phyloP scores from a whole-genome alignment of 164 flowering plant species.

The Warburgia ugandensis region DNA sequence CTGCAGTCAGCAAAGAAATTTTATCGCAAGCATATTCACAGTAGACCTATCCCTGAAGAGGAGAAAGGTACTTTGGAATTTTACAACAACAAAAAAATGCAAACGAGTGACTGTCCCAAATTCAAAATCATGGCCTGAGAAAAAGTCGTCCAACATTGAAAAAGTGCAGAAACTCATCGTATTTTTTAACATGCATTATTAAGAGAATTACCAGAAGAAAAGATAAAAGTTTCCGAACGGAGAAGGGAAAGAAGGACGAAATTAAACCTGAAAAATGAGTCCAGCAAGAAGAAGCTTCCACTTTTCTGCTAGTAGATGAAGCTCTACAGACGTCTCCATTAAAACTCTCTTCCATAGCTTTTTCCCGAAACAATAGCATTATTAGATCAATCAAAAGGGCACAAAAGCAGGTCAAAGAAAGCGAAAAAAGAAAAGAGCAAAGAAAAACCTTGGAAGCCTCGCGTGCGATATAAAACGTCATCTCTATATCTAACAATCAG shows the following conservation, averaged over 20 bases:
- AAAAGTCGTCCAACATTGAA: neutral
- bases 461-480: constrained; percentile 91
- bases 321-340: constrained; percentile 59
- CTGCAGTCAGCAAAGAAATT: too few relatives aligned
- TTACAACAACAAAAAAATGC: neutral
- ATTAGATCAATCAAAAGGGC: neutral
- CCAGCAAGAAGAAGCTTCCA: constrained; percentile 89
- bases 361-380: constrained; percentile 18
- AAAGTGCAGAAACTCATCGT: neutral
- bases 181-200: neutral
- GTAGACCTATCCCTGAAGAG: too few relatives aligned
- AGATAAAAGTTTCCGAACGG: neutral
- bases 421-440: neutral
- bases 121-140: neutral
- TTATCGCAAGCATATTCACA: too few relatives aligned
- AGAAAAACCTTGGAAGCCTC: constrained; percentile 79
- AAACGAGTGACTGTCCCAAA: neutral
- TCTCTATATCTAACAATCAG: constrained; percentile 24
- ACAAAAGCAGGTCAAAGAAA: neutral
- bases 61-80: too few relatives aligned
- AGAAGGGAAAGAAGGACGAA: neutral
- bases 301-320: constrained; percentile 63
- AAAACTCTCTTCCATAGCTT: constrained; percentile 90
- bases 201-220: neutral
- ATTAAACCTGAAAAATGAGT: constrained; percentile 65